These are phyloP conservation scores for Insectozyma bohioensis DNA, from an alignment of 1,139 yeast genomes.

Conservation along the genomic window DNA sequence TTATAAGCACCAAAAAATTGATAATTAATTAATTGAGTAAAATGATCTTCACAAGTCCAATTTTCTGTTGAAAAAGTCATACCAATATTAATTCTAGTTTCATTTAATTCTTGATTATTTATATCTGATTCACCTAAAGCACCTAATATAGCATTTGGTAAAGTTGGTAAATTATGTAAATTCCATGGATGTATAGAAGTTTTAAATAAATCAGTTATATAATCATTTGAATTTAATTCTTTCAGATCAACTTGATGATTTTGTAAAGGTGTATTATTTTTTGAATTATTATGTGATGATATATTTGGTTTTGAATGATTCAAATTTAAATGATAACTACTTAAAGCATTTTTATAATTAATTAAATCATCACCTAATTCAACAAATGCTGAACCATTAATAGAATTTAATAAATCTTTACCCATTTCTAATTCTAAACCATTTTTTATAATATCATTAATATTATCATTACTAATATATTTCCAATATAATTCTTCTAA, in stretches of 20 bases:
- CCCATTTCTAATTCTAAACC: slow-evolving; percentile 36
- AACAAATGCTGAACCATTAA: slow-evolving; percentile 17
- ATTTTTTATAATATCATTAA: slow-evolving; percentile 15
- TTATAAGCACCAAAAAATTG: slow-evolving; percentile 70
- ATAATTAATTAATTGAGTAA: slow-evolving; percentile 63
- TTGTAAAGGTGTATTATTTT: slow-evolving; percentile 1
- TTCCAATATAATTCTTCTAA: slow-evolving; percentile 50
- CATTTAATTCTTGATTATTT: slow-evolving; percentile 38
- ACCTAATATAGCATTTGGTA: slow-evolving; percentile 52
- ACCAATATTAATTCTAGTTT: slow-evolving; percentile 42
- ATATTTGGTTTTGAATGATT: slow-evolving; percentile 8
- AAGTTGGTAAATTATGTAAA: slow-evolving; percentile 60
- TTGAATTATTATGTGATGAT: no score
- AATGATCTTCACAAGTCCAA: slow-evolving; percentile 80
- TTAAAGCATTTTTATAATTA: slow-evolving; percentile 13
- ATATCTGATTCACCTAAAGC: slow-evolving; percentile 38
- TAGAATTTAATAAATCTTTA: slow-evolving; percentile 20
- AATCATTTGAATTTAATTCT: slow-evolving; percentile 22
- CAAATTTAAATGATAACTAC: slow-evolving; percentile 12
- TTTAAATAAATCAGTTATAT: slow-evolving; percentile 21
- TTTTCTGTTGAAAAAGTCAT: slow-evolving; percentile 70
- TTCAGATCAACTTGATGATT: slow-evolving; percentile 8
- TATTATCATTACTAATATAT: slow-evolving; percentile 9
- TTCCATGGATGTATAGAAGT: slow-evolving; percentile 63
- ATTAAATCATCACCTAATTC: slow-evolving; percentile 15